Base-by-base conservation (phyloP, 441 rosid species). In the Hypseocharis bilobata region DNA sequence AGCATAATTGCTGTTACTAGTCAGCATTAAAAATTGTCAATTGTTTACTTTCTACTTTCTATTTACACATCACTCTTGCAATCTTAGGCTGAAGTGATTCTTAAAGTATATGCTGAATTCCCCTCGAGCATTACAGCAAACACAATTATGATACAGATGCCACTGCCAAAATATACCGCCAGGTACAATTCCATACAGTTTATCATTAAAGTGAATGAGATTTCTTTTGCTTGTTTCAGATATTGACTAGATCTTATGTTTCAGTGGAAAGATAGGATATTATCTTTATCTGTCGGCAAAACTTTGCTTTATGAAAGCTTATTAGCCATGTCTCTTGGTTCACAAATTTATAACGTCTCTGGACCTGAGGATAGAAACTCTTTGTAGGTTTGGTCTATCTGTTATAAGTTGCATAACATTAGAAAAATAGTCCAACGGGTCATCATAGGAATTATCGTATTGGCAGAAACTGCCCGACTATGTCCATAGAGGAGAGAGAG, bases 91-190 rank as follows among this genome's bases (percentile, higher is more conserved):
- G 99, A 94, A 85, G 91, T 91, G 67, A 89, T 84, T 61, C 81
- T 94, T 22, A 94, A 91, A 81, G 74, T 94, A 80, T 82, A 81
- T 0, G 96, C 97, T 0, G 97, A 94, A 74, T 91, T 86, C 65
- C 81, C 96, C 34, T 72, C 96, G 1, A 92, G 82, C 80, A 77
- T 91, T 73, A 75, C 88, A 2, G 96, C 96, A 62, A 94, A 91
- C 84, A 89, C 97, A 61, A 75, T 94, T 68, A 69, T 66, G 22
- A 74, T 94, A 26, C 91, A 94, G 79, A 88, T 94, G 99, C 94
- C 99, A 42, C 80, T 93, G 74, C 99, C 97, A 58, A 91, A 89
- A 62, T 89, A 84, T 72, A 88, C 96, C 73, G 68, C 83, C 68
- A 91, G 99, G 97, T 93, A 82, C 65, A 42, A 32, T 57, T 52